phyloP scores from a whole-genome alignment of 2,329 filamentous ascomycete genomes.

The Fusarium domesticum region DNA sequence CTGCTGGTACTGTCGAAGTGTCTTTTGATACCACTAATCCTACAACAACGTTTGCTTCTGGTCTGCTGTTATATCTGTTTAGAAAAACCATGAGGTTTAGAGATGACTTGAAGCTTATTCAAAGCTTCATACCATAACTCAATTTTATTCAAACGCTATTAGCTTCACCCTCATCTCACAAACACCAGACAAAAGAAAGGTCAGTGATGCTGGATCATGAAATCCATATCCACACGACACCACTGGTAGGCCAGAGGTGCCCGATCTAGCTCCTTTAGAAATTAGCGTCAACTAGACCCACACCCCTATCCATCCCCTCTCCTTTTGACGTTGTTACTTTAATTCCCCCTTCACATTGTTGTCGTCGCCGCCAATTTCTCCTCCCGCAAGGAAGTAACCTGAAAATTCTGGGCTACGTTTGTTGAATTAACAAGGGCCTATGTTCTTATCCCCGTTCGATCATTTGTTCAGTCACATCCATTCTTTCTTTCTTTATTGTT shows the following conservation, averaged over 20 bases:
- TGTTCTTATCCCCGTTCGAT: slow-evolving; percentile 13
- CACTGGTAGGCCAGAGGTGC: background rate
- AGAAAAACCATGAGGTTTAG: no score
- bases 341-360: slow-evolving; percentile 26
- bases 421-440: slow-evolving; percentile 17
- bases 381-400: slow-evolving; percentile 16
- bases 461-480: slow-evolving; percentile 16
- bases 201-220: slow-evolving; percentile 1
- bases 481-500: slow-evolving; percentile 5
- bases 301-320: slow-evolving; percentile 18
- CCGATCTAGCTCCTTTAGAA: background rate
- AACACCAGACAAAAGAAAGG: background rate
- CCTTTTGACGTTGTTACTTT: slow-evolving; percentile 21
- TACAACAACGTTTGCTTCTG: no score
- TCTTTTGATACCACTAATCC: no score
- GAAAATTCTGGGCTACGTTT: slow-evolving; percentile 17
- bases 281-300: slow-evolving; percentile 14
- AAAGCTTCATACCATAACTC: no score
- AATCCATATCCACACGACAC: background rate
- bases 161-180: background rate
- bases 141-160: no score
- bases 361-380: slow-evolving; percentile 28
- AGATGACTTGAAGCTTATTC: no score
- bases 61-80: no score
- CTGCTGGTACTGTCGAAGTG: slow-evolving; percentile 12